Evolutionary conservation across 1,139 yeast species (phyloP).

Genomic region (Eremothecium coryli): DNA sequence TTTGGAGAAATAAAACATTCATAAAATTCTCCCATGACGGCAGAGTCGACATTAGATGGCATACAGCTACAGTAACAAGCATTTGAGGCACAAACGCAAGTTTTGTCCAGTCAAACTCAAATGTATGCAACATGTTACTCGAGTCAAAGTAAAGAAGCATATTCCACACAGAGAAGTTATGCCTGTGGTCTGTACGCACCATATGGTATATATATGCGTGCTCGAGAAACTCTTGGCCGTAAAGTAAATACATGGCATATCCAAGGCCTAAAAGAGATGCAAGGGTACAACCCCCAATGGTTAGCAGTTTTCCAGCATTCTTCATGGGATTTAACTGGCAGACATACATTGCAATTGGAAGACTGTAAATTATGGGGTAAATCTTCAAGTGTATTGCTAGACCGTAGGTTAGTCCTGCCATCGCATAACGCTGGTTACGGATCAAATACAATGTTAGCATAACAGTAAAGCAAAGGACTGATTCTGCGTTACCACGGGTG

Average conservation of each 20-base stretch:
- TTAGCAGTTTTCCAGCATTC: constrained; percentile 14
- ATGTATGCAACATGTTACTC: constrained; percentile 21
- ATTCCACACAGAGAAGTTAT: constrained; percentile 85
- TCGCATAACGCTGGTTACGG: constrained; percentile 29
- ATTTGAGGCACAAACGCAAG: constrained; percentile 82
- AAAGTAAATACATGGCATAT: constrained; percentile 50
- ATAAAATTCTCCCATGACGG: constrained; percentile 26
- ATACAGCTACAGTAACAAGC: constrained; percentile 29
- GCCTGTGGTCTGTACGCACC: constrained; percentile 81
- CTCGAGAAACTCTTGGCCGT: constrained; percentile 68
- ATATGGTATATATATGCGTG: constrained; percentile 81
- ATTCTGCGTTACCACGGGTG: constrained; percentile 90
- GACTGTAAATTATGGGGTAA: constrained; percentile 82
- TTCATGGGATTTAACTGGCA: too few species aligned
- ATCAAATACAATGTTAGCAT: constrained; percentile 49
- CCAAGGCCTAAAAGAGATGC: constrained; percentile 42
- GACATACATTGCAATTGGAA: constrained; percentile 31
- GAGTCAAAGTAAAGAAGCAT: constrained; percentile 62
- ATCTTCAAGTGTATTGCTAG: constrained; percentile 81
- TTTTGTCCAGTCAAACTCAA: constrained; percentile 31
- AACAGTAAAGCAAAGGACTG: constrained; percentile 71
- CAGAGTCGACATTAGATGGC: constrained; percentile 11
- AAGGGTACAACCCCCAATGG: constrained; percentile 22
- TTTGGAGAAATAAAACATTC: constrained; percentile 75
- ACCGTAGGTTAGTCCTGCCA: constrained; percentile 64